Conservation (phyloP, 176 grass and related monocot species). For the Aechmea fasciata region DNA sequence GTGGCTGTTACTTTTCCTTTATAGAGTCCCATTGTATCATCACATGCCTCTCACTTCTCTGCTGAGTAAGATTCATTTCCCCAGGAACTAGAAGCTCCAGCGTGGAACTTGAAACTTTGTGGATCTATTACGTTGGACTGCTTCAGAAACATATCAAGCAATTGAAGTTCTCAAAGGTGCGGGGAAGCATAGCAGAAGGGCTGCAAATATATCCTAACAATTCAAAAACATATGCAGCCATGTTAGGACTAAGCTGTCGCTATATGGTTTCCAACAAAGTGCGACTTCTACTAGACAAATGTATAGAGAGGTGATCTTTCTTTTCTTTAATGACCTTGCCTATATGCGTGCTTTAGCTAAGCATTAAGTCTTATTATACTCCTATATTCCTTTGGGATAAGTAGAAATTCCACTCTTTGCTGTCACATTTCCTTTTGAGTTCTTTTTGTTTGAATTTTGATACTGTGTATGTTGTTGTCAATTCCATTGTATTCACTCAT, state of each 20-base stretch:
- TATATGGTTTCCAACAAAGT: conserved; percentile 79
- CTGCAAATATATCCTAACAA: conserved; percentile 74
- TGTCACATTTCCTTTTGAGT: background rate
- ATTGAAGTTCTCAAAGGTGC: conserved; percentile 63
- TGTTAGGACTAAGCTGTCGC: conserved; percentile 56
- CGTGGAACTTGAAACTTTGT: conserved; percentile 70
- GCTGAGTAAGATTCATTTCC: conserved; percentile 19
- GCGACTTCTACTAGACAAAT: conserved; percentile 79
- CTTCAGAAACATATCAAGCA: conserved; percentile 53
- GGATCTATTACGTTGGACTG: conserved; percentile 64
- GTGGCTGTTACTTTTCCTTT: too few species aligned
- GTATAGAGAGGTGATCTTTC: conserved; percentile 52
- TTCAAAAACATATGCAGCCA: conserved; percentile 64
- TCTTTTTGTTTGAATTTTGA: background rate
- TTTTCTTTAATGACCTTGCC: conserved; percentile 8
- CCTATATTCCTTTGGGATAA: too few species aligned
- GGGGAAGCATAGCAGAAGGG: conserved; percentile 52
- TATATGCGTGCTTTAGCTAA: background rate
- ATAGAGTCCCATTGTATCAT: too few species aligned
- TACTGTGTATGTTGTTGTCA: too few species aligned
- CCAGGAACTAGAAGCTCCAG: conserved; percentile 46
- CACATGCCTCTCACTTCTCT: background rate
- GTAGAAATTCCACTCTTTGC: background rate
- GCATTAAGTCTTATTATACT: background rate
- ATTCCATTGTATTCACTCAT: too few species aligned